These are phyloP conservation scores for Populus hybrid DNA, from an alignment of 441 rosid genomes.

Conservation along the genomic window DNA sequence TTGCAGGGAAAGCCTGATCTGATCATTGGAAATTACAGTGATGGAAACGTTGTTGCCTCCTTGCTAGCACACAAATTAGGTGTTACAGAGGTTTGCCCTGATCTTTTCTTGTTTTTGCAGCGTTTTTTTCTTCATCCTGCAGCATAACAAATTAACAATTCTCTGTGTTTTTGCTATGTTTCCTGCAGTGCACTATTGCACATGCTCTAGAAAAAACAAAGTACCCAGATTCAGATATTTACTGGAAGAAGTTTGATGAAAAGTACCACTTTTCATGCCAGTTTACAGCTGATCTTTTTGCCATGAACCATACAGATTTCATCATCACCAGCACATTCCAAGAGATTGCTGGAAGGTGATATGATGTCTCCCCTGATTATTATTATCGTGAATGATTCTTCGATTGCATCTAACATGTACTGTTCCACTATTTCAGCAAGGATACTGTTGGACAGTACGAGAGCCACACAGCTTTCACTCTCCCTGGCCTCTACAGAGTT, in stretches of 20 bases:
- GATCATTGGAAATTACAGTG: conserved; percentile 95
- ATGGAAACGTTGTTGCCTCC: conserved; percentile 94
- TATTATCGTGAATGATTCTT: not conserved
- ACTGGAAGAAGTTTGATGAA: conserved; percentile 90
- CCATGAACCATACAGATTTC: conserved; percentile 97
- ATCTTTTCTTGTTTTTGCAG: not conserved
- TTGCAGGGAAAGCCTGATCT: conserved; percentile 95
- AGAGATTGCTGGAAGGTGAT: conserved; percentile 95
- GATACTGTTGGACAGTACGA: conserved; percentile 95
- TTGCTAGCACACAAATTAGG: conserved; percentile 85
- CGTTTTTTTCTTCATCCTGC: not conserved
- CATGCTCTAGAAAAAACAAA: conserved; percentile 96
- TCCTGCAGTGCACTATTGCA: conserved; percentile 82
- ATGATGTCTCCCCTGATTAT: not conserved
- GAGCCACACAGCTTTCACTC: conserved; percentile 94
- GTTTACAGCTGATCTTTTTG: conserved; percentile 89
- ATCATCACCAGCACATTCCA: conserved; percentile 98
- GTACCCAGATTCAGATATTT: conserved; percentile 90
- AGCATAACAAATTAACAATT: not conserved
- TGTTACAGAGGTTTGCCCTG: conserved; percentile 72
- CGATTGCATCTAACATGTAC: not conserved
- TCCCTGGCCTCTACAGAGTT: conserved; percentile 91
- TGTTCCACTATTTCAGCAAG: conserved; percentile 54
- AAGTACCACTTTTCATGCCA: conserved; percentile 97
- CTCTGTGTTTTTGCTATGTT: not conserved